A percentile compares a stretch with the other conserved stretches of the same genome.
Conservation (phyloP, 2,329 filamentous ascomycete genomes). For the Fusarium protoensiforme region DNA sequence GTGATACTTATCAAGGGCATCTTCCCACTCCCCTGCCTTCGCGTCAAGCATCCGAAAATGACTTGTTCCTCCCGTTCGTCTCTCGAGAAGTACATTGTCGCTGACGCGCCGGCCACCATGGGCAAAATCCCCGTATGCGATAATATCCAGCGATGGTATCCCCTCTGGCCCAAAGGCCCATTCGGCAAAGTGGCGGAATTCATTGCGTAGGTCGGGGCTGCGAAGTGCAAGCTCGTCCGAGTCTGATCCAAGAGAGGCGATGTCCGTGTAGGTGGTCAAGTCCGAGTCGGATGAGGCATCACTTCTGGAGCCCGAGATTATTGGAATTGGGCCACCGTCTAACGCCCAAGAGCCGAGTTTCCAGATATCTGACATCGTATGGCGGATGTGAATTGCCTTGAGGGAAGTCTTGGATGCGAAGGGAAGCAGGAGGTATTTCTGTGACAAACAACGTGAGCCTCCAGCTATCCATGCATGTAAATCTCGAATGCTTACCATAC, state of each 20-base stretch:
- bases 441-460: neutral
- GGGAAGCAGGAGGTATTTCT: neutral
- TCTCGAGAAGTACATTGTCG: neutral
- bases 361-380: neutral
- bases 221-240: neutral
- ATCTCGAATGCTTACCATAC: neutral
- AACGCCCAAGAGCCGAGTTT: neutral
- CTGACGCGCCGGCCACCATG: neutral
- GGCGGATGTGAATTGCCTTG: neutral
- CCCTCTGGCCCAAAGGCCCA: neutral
- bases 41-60: neutral
- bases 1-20: neutral
- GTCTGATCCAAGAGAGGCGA: neutral
- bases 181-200: neutral
- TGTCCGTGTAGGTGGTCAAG: neutral
- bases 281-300: neutral
- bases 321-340: neutral
- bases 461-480: neutral
- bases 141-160: neutral
- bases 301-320: neutral
- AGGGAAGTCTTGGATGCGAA: neutral
- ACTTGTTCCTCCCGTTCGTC: neutral
- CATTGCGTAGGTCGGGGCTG: neutral
- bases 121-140: neutral
- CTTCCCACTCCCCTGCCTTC: neutral